A percentile compares a stretch with the other conserved stretches of the same genome.
These are phyloP conservation scores for Mucuna pruriens DNA, from an alignment of 306 rosid genomes.

Conservation along the genomic window DNA sequence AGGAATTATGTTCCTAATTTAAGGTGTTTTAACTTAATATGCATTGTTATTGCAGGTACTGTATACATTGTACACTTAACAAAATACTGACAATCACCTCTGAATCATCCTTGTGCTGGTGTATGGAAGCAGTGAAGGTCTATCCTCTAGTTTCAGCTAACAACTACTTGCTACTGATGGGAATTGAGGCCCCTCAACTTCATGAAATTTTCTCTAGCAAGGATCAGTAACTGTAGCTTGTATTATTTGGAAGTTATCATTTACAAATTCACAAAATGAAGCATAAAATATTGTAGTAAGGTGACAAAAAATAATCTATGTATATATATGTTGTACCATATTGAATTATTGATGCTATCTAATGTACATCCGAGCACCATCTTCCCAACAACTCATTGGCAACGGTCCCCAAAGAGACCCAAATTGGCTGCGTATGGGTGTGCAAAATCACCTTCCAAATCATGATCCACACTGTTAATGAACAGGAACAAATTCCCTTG, in stretches of 20 bases:
- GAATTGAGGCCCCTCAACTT: slow-evolving; percentile 15
- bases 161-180: neutral
- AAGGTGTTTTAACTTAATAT: neutral
- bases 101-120: neutral
- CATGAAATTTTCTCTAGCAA: slow-evolving; percentile 22
- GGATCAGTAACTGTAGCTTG: slow-evolving; percentile 27
- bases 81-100: slow-evolving; percentile 20
- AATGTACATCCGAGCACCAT: slow-evolving; percentile 31
- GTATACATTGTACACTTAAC: neutral
- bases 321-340: slow-evolving; percentile 29
- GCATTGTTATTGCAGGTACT: slow-evolving; percentile 11
- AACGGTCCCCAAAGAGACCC: slow-evolving; percentile 43
- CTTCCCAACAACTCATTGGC: slow-evolving; percentile 22
- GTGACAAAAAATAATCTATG: slow-evolving; percentile 16
- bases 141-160: slow-evolving; percentile 2
- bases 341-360: slow-evolving; percentile 15
- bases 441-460: slow-evolving; percentile 42
- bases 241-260: neutral
- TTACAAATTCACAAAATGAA: slow-evolving; percentile 34
- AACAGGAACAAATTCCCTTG: slow-evolving; percentile 20
- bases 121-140: slow-evolving; percentile 1
- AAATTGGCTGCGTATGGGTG: slow-evolving; percentile 47
- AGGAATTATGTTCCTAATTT: neutral
- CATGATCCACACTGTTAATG: slow-evolving; percentile 57
- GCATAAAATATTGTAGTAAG: slow-evolving; percentile 30